These are phyloP conservation scores for Delitschia confertaspora DNA, from an alignment of 495 filamentous ascomycete genomes.

Conservation along the genomic window DNA sequence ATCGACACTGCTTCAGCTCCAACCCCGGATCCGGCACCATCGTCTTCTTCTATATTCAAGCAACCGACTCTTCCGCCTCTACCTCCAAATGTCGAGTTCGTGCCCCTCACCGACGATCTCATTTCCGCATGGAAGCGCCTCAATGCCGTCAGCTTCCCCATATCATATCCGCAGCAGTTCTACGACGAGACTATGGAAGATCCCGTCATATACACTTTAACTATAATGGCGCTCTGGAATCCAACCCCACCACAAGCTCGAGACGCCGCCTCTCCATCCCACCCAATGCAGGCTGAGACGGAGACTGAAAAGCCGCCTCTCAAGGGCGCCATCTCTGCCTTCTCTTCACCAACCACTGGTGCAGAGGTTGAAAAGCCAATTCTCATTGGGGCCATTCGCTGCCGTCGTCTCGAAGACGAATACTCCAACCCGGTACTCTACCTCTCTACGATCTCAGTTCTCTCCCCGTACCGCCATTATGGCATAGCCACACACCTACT, in stretches of 20 bases:
- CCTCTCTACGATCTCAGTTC: constrained; percentile 75
- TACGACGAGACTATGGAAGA: constrained; percentile 69
- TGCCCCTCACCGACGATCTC: constrained; percentile 35
- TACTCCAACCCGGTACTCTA: constrained; percentile 55
- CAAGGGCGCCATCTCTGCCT: constrained; percentile 56
- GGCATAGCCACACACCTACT: constrained; percentile 75
- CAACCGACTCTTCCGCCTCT: constrained; percentile 22
- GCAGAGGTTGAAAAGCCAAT: too few relatives aligned
- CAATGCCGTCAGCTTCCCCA: constrained; percentile 74
- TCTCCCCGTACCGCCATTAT: constrained; percentile 70
- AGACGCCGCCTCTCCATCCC: constrained; percentile 24
- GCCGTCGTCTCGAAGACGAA: constrained; percentile 73
- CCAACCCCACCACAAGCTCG: constrained; percentile 35
- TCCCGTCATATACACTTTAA: constrained; percentile 56
- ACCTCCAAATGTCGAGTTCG: constrained; percentile 32
- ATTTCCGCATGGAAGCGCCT: constrained; percentile 70
- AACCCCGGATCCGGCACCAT: constrained; percentile 8
- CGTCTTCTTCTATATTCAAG: too few relatives aligned
- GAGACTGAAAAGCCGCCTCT: constrained; percentile 35
- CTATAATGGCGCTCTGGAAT: constrained; percentile 67
- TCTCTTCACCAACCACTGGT: too few relatives aligned
- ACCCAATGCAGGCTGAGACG: too few relatives aligned
- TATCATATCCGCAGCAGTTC: constrained; percentile 80
- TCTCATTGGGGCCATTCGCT: constrained; percentile 58
- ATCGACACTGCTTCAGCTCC: constrained; percentile 1